phyloP scores from a whole-genome alignment of 257 asterid species.

The Ligustrum vulgare region DNA sequence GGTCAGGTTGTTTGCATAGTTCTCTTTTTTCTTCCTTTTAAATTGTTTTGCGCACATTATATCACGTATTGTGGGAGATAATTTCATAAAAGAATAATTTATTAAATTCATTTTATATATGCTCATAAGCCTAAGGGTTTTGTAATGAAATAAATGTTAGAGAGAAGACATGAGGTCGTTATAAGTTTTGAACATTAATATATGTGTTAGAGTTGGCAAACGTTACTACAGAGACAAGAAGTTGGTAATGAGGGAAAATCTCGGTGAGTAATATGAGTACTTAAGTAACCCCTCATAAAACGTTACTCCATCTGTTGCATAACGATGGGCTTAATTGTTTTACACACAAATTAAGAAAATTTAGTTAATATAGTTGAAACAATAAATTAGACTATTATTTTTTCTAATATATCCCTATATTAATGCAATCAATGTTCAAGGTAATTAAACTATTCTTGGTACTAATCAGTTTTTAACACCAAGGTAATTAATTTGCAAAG shows the following conservation, averaged over 20 bases:
- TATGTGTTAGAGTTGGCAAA: neutral
- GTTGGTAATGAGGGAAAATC: neutral
- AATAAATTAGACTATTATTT: too few species aligned
- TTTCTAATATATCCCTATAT: too few species aligned
- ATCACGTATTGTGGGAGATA: constrained; percentile 1
- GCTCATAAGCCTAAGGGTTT: neutral
- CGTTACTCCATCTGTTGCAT: neutral
- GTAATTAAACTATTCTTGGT: too few species aligned
- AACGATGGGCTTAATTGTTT: too few species aligned
- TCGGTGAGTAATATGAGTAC: neutral
- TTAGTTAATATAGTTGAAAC: too few species aligned
- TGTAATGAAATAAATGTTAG: neutral
- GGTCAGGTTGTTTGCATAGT: constrained; percentile 65
- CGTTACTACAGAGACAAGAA: neutral
- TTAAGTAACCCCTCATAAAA: neutral
- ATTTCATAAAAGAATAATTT: neutral
- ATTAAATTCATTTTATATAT: neutral
- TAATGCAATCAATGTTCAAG: too few species aligned
- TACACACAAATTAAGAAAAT: too few species aligned
- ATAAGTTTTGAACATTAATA: neutral
- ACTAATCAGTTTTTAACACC: too few species aligned
- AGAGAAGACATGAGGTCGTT: neutral
- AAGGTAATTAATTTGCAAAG: too few species aligned
- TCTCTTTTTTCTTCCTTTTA: neutral
- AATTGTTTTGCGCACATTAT: neutral